Base-by-base conservation (phyloP, 345 rosid genomes). In the Kandelia obovata region DNA sequence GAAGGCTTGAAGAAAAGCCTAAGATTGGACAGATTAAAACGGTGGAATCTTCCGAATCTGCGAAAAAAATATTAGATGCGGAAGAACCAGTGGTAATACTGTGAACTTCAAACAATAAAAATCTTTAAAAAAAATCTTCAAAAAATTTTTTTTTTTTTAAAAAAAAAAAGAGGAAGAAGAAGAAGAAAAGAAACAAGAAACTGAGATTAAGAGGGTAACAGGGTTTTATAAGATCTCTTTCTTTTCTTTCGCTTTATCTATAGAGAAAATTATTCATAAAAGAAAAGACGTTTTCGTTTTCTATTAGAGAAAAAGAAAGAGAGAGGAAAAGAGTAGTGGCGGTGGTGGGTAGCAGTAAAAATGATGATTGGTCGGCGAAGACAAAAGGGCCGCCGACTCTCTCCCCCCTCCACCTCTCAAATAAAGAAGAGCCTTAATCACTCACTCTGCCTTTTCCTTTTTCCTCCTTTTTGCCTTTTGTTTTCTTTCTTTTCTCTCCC, bases 21-120 rank as follows among this genome's bases (percentile, higher is more conserved):
- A 56, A 70, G 62, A 79, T 74, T 77, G 60, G 71, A 74, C 34
- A 17, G 58, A 69, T 5, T 19, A 75, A 74, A 73, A 35, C 57
- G 66, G 23, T 4, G 63, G 76, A 53, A 70, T 73, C 94, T 84
- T 83, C 92, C 91, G 91, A 81, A 81, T 75, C 62, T 64, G 75
- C 61, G 32, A 51, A 70, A 68, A 68, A 83, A 86, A 81, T 32
- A 62, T 56, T 16, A 7, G 43, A 79, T 69, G 74, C 82, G 88
- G 91, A 84, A 91, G 88, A 78, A 69, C 70, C 7, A 32, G 32
- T 1, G 6, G 26, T 8, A 2, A 34, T 3, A 11, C 17, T 43
- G 3, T 43, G 17, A 43, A 43, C 19, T 43, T 49, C 19, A 21
- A 62, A 39, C 2, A 19, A 15, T 3, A 26, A 25, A 16, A 58